Conservation (phyloP, 441 rosid genomes). For the Arabidopsis lyrata region DNA sequence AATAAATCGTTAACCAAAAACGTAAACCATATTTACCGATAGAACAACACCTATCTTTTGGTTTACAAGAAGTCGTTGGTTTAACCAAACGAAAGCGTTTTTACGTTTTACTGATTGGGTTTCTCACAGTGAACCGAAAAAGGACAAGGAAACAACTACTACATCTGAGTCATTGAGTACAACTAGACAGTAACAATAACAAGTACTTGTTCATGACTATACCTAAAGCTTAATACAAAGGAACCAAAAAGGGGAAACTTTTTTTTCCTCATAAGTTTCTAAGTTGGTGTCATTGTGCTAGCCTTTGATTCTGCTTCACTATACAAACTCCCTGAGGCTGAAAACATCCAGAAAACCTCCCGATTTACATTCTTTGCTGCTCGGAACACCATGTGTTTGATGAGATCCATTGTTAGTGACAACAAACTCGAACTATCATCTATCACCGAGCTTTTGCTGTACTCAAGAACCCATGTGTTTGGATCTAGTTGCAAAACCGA, state of each 20-base stretch:
- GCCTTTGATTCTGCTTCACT: conserved; percentile 39
- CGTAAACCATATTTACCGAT: too few relatives aligned
- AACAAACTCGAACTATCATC: conserved; percentile 54
- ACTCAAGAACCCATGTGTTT: conserved; percentile 83
- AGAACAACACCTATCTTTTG: too few relatives aligned
- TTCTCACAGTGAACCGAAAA: too few relatives aligned
- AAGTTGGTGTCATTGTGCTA: conserved; percentile 66
- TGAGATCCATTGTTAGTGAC: conserved; percentile 56
- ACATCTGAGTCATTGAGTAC: background rate
- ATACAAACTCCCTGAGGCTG: conserved; percentile 46
- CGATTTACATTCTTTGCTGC: conserved; percentile 47
- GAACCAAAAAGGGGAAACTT: background rate
- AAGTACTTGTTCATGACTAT: conserved; percentile 19
- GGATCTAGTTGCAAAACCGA: conserved; percentile 76
- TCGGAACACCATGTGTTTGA: conserved; percentile 49
- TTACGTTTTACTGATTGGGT: too few relatives aligned
- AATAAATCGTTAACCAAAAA: too few relatives aligned
- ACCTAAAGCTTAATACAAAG: conserved; percentile 14
- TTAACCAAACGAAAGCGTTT: too few relatives aligned
- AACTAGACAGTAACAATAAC: conserved; percentile 12
- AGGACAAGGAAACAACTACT: too few relatives aligned
- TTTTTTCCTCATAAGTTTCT: conserved; percentile 15
- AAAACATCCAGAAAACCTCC: conserved; percentile 47
- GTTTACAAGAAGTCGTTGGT: too few relatives aligned
- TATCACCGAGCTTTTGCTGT: conserved; percentile 53